These are phyloP conservation scores for Gossypioides kirkii DNA, from an alignment of 345 rosid genomes.

Conservation along the genomic window DNA sequence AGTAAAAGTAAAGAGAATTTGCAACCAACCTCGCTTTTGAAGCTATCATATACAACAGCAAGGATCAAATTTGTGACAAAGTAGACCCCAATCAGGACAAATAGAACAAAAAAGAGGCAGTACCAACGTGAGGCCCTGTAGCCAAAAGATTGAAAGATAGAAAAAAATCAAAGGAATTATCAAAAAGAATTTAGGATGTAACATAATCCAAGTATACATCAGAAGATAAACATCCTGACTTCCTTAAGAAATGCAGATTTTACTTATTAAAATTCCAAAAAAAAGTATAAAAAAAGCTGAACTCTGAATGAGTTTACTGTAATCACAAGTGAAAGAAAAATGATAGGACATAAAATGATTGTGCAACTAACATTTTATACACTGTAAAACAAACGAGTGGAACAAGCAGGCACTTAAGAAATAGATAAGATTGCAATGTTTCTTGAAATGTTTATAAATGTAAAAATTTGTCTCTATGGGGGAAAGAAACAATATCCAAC, in stretches of 20 bases:
- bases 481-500: not conserved
- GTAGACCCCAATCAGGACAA: constrained; percentile 85
- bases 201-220: not conserved
- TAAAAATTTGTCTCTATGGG: not conserved
- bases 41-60: constrained; percentile 96
- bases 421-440: not conserved
- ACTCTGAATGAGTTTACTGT: not conserved
- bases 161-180: not conserved
- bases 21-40: constrained; percentile 75
- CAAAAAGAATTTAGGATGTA: not conserved
- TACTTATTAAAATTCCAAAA: not conserved
- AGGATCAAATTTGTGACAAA: constrained; percentile 96
- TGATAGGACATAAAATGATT: not conserved
- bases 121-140: constrained; percentile 88
- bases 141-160: constrained; percentile 15
- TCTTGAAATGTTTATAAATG: not conserved
- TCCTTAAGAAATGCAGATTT: not conserved
- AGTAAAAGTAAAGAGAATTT: constrained; percentile 9
- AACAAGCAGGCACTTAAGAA: not conserved
- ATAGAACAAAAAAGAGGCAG: constrained; percentile 68
- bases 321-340: not conserved
- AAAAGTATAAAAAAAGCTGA: not conserved
- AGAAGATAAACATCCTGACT: not conserved
- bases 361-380: not conserved
- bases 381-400: not conserved